Evolutionary conservation across 352 stramenopile species (phyloP), one percentile per base, ranked within the genome.

Genomic region (Pythium dissotocum): DNA sequence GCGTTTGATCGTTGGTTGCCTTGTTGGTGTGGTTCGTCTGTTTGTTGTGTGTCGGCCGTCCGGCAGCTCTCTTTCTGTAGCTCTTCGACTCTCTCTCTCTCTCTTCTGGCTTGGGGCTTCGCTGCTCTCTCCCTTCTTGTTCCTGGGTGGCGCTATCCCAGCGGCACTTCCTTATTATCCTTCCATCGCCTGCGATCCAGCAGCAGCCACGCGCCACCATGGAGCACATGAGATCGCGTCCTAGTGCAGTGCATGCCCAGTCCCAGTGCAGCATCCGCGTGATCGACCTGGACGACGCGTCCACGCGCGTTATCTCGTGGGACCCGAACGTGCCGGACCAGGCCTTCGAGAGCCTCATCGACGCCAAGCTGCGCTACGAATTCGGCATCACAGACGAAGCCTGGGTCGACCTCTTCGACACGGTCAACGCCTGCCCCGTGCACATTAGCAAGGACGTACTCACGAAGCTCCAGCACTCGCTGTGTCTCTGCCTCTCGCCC

Each of bases 351-450:
- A 83, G 73, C 58, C 73, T 93, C 54, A 81, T 95, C 52, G 87
- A 94, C 68, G 74, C 83, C 65, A 83, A 91, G 70, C 76, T 94
- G 16, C 87, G 87, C 30, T 69, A 77, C 48, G 76, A 87, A 49
- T 94, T 94, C 68, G 84, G 84, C 61, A 83, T 94, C 21, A 90
- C 84, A 60, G 87, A 94, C 74, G 87, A 94, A 63, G 85, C 87
- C 18, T 94, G 87, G 87, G 87, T 94, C 32, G 87, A 94, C 73
- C 83, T 94, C 59, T 92, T 94, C 67, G 87, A 94, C 67, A 82
- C 81, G 49, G 77, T 81, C 63, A 93, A 91, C 71, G 90, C 83
- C 58, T 90, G 83, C 58, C 83, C 91, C 65, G 87, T 94, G 28
- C 80, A 90, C 68, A 94, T 94, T 64, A 90, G 75, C 69, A 94